A percentile compares a stretch with the other conserved stretches of the same genome.
Evolutionary conservation across 2,329 filamentous ascomycete genomes (phyloP).

Genomic region (Tolypocladium paradoxum): DNA sequence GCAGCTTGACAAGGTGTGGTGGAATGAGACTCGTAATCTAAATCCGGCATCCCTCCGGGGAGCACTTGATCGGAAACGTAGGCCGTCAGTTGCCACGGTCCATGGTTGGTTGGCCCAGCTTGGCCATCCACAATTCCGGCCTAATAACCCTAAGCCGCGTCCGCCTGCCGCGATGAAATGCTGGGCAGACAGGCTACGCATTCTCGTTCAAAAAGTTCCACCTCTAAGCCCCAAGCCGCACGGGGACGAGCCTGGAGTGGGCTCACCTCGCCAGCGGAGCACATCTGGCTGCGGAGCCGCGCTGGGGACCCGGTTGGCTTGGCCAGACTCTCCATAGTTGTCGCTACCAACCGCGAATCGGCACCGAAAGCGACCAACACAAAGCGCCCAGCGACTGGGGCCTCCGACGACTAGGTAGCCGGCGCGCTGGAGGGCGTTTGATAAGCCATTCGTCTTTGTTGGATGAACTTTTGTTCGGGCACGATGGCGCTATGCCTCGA

Average conservation of each 20-base stretch:
- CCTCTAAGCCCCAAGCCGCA: neutral
- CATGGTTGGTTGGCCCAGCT: neutral
- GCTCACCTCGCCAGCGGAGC: neutral
- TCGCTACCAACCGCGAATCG: neutral
- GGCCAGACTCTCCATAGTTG: too few relatives aligned
- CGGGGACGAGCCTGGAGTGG: neutral
- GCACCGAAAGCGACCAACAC: neutral
- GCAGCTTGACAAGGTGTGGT: neutral
- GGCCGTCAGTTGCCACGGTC: neutral
- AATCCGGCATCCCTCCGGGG: neutral
- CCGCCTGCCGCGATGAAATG: neutral
- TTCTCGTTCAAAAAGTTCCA: neutral
- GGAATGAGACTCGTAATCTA: neutral
- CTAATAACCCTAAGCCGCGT: neutral
- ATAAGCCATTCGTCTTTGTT: neutral
- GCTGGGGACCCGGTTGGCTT: too few relatives aligned
- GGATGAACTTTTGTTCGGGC: neutral
- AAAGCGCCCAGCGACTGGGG: neutral
- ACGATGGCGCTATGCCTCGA: neutral
- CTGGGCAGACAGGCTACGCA: neutral
- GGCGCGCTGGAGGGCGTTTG: neutral
- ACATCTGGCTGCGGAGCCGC: neutral
- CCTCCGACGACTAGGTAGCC: neutral
- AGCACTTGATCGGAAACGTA: neutral
- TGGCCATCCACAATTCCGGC: neutral